phyloP scores from a whole-genome alignment of 2,329 filamentous ascomycete species.

The Colletotrichum liriopes region DNA sequence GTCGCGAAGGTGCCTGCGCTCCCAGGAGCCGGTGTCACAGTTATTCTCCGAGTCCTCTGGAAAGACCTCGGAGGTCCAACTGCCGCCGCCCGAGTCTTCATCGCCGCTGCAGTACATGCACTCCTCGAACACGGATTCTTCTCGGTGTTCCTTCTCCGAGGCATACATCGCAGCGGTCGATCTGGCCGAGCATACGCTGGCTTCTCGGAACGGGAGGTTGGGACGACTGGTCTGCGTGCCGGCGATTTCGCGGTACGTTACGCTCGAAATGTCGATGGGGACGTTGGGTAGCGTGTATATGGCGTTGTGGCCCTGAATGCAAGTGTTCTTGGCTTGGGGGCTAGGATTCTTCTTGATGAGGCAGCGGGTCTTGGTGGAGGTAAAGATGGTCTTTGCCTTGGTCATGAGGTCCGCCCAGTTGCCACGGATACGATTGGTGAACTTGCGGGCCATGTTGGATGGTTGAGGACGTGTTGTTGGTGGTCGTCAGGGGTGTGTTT shows the following conservation, averaged over 20 bases:
- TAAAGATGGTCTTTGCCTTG: background rate
- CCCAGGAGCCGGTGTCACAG: background rate
- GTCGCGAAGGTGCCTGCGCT: background rate
- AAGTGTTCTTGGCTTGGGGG: background rate
- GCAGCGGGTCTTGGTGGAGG: background rate
- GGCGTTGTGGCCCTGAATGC: background rate
- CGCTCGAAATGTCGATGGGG: background rate
- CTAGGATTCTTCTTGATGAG: background rate
- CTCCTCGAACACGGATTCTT: background rate
- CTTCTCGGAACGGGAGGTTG: background rate
- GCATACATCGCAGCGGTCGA: background rate
- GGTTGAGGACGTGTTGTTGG: background rate
- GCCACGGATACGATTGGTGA: background rate
- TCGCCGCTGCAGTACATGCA: background rate
- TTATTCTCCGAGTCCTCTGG: background rate
- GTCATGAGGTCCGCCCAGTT: background rate
- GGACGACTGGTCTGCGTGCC: background rate
- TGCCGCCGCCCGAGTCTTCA: background rate
- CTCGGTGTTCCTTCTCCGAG: background rate
- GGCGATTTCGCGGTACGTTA: background rate
- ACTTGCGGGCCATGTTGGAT: background rate
- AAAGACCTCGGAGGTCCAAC: background rate
- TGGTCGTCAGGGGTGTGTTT: background rate
- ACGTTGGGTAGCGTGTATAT: background rate
- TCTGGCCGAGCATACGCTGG: background rate